A percentile compares a stretch with the other conserved stretches of the same genome.
These are phyloP conservation scores for Coemansia sp. DNA, from an alignment of 192 early-diverging fungal genomes.

Conservation along the genomic window DNA sequence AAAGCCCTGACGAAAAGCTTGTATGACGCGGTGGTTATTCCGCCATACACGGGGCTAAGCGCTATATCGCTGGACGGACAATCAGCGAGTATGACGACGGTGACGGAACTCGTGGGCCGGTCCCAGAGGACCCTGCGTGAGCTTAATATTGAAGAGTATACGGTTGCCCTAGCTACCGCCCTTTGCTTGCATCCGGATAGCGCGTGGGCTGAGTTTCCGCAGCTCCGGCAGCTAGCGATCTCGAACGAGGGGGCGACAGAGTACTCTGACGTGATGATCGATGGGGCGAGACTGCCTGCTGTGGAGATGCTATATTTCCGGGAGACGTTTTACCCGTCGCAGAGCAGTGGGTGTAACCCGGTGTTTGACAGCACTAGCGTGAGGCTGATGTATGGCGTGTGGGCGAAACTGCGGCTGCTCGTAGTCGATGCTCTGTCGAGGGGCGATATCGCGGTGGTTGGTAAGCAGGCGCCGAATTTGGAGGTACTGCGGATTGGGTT, in stretches of 20 bases:
- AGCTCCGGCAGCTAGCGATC: conserved; percentile 25
- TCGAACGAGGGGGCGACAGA: conserved; percentile 2
- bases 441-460: conserved; percentile 14
- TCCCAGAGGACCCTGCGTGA: conserved; percentile 18
- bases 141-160: conserved; percentile 25
- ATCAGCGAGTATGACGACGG: not conserved
- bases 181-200: conserved; percentile 3
- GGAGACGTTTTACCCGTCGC: conserved; percentile 19
- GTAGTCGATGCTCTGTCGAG: conserved; percentile 22
- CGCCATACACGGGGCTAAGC: conserved; percentile 9
- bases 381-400: conserved; percentile 12
- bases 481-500: conserved; percentile 27
- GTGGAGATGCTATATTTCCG: conserved; percentile 26
- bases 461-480: conserved; percentile 11
- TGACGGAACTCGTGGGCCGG: conserved; percentile 10
- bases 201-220: conserved; percentile 3
- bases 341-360: conserved; percentile 5
- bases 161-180: not conserved
- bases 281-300: conserved; percentile 13
- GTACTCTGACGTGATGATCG: not conserved
- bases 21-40: not conserved
- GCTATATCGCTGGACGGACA: conserved; percentile 24
- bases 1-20: not conserved
- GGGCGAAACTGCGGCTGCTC: conserved; percentile 12
- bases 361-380: not conserved